Percentiles rank a stretch among this genome's conserved stretches.
phyloP scores from a whole-genome alignment of 495 filamentous ascomycete genomes.

The Annulohypoxylon nitens region DNA sequence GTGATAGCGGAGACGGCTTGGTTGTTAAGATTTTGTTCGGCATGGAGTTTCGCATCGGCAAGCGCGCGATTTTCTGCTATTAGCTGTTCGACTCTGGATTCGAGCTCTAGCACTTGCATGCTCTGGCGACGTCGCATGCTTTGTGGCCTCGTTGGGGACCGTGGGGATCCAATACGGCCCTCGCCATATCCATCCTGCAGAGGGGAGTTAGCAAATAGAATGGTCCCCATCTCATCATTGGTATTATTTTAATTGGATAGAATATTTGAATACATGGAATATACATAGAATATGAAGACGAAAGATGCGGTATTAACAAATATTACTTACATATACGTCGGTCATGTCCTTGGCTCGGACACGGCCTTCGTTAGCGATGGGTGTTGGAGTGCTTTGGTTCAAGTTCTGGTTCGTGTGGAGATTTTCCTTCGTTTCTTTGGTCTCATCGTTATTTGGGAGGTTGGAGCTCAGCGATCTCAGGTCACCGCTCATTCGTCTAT shows the following conservation, averaged over 20 bases:
- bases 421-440: constrained; percentile 51
- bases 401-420: constrained; percentile 67
- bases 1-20: constrained; percentile 63
- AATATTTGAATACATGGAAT: not conserved
- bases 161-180: constrained; percentile 84
- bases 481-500: constrained; percentile 83
- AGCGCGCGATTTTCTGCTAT: constrained; percentile 83
- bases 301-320: constrained; percentile 28
- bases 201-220: constrained; percentile 40
- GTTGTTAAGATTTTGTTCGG: constrained; percentile 65
- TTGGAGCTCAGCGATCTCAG: constrained; percentile 77
- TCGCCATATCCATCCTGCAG: constrained; percentile 93
- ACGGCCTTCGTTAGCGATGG: constrained; percentile 88
- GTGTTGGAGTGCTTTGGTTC: constrained; percentile 73
- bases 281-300: not conserved
- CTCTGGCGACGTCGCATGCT: constrained; percentile 96
- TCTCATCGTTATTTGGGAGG: constrained; percentile 40
- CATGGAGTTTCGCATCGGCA: constrained; percentile 75
- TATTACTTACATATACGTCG: constrained; percentile 88
- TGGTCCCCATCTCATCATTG: constrained; percentile 16
- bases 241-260: not conserved
- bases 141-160: constrained; percentile 93
- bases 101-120: constrained; percentile 93
- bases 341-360: constrained; percentile 85
- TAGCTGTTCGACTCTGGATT: constrained; percentile 79